Evolutionary conservation across 2,329 filamentous ascomycete genomes (phyloP), one percentile per base, ranked within the genome.

Genomic region (Dactylellina cionopaga): DNA sequence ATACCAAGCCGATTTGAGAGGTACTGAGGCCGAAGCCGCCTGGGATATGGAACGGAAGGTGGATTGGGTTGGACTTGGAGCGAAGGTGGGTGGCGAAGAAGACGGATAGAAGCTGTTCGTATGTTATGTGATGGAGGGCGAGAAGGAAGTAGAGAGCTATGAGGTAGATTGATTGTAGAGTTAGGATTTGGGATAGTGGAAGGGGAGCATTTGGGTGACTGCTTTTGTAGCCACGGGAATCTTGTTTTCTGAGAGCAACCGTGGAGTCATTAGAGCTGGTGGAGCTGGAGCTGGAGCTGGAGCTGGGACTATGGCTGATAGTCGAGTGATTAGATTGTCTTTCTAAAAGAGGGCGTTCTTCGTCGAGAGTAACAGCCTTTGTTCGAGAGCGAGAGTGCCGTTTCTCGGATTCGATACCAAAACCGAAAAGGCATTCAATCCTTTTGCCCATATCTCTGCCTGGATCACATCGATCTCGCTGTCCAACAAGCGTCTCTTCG

Each of bases 91-190:
- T 90, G 80, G 96, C 91, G 77, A 98, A 85, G 79, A 96, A 96
- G 0, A 97, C 92, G 2, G 92, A 90, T 0, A 97, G 86, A 1
- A 94, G 84, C 78, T 96, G 92, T 80, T 97, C 93, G 78, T 88
- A 96, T 0, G 92, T 89, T 35, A 96, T 87, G 0, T 88, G 88
- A 80, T 96, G 92, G 46, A 95, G 84, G 0, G 92, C 90, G 15
- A 97, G 84, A 52, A 94, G 84, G 0, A 89, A 89, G 80, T 97
- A 97, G 0, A 89, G 85, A 1, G 91, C 74, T 0, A 98, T 83
- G 75, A 92, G 90, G 58, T 95, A 83, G 29, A 85, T 84, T 0
- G 91, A 91, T 79, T 2, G 2, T 2, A 7, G 10, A 1, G 39
- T 43, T 7, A 43, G 10, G 19, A 43, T 43, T 17, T 43, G 39